A percentile compares a stretch with the other conserved stretches of the same genome.
Conservation (phyloP, 208 protist genomes). For the Wallacemonas rigidus region DNA sequence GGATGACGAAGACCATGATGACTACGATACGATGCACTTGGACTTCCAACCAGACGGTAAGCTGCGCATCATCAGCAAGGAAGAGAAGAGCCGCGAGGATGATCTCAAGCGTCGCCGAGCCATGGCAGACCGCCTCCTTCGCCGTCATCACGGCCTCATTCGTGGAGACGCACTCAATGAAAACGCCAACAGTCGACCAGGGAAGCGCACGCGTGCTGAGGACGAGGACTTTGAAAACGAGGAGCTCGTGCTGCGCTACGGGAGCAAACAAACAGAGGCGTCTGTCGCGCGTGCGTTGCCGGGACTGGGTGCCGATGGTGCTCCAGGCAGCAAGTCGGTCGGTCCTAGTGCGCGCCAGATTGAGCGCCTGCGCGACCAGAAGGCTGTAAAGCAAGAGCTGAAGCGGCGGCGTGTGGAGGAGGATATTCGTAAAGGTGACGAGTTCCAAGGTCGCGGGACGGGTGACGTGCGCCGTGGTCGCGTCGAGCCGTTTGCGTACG, state of each 20-base stretch:
- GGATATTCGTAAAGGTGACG: constrained; percentile 85
- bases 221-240: constrained; percentile 87
- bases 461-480: constrained; percentile 88
- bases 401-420: constrained; percentile 85
- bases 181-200: constrained; percentile 34
- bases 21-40: constrained; percentile 66
- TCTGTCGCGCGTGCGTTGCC: constrained; percentile 31
- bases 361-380: constrained; percentile 64
- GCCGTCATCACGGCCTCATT: constrained; percentile 39
- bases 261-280: constrained; percentile 52
- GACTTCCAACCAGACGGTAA: constrained; percentile 78
- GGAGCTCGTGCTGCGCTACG: constrained; percentile 76
- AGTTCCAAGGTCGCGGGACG: constrained; percentile 73
- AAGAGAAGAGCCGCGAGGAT: constrained; percentile 66
- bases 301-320: constrained; percentile 21
- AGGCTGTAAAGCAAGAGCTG: constrained; percentile 53
- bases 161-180: constrained; percentile 60
- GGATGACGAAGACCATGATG: constrained; percentile 18
- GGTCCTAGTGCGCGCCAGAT: constrained; percentile 53
- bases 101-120: constrained; percentile 47
- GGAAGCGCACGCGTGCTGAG: constrained; percentile 67
- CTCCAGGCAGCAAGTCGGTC: constrained; percentile 17
- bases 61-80: constrained; percentile 77
- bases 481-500: constrained; percentile 89
- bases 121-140: constrained; percentile 74